Base-by-base conservation (phyloP, 805 yeast species). In the Hanseniaspora clermontiae region DNA sequence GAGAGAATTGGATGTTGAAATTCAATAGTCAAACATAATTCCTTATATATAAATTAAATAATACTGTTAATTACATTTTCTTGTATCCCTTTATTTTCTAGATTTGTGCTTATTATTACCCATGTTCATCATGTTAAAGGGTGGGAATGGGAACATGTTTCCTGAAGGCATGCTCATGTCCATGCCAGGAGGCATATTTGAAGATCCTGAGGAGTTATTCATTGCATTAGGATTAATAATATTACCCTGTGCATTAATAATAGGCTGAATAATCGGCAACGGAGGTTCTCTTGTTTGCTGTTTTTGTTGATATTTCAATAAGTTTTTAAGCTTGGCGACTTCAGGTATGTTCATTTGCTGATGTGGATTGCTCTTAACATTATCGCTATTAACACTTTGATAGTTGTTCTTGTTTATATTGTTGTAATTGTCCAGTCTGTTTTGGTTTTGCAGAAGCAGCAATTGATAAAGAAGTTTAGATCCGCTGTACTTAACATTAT, bases 401-500 rank as follows among this genome's bases (percentile, higher is more conserved):
- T 58, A 45, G 17, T 37, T 43, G 17, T 51, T 36, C 62, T 62
- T 19, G 65, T 64, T 60, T 58, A 53, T 19, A 59, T 59, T 32
- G 62, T 62, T 46, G 29, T 46, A 46, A 9, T n/a, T 17, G 10
- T 60, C 60, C 31, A 69, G 49, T 58, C 67, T 67, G 5, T 71
- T 71, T 52, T 69, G 71, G 53, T 67, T 70, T 55, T 69, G 72
- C 43, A 68, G 60, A 8, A 66, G 57, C 45, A 69, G 55, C 20
- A 69, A 58, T 15, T 79, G 80, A 66, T 80, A 81, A 77, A 87
- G 78, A 20, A 87, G 73, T 64, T 85, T 88, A 57, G 83, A 86
- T 2, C 95, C 93, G 59, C 87, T 85, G 70, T 81, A 90, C 59
- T 85, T 90, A 6, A 83, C 82, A 56, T 93, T 77, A 50, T 84